Evolutionary conservation across 176 grass and related monocot genomes (phyloP).

Genomic region (Musa troglodytarum): DNA sequence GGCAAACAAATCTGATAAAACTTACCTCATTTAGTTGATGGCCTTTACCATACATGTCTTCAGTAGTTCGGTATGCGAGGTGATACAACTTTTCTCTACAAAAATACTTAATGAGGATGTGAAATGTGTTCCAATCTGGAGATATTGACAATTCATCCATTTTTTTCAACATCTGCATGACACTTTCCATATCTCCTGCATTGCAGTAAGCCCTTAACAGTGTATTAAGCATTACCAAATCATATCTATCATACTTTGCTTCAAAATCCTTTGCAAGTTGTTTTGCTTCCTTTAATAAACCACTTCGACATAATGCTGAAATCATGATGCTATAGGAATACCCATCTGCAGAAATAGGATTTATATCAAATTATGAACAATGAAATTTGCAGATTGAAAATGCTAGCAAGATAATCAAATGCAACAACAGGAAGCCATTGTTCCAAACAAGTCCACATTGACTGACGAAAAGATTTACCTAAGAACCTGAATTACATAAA

Average conservation of each 20-base stretch:
- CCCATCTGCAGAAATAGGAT: constrained; percentile 59
- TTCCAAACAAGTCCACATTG: too few species aligned
- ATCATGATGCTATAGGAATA: constrained; percentile 96
- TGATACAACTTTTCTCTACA: constrained; percentile 74
- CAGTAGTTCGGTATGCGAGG: constrained; percentile 76
- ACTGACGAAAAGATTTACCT: too few species aligned
- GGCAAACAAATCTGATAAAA: not conserved
- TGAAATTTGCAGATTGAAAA: not conserved
- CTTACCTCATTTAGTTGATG: constrained; percentile 86
- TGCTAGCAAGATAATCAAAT: not conserved
- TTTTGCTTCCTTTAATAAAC: constrained; percentile 64
- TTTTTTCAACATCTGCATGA: constrained; percentile 78
- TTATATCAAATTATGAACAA: not conserved
- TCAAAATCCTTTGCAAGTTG: constrained; percentile 87
- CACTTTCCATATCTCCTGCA: constrained; percentile 73
- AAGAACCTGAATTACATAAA: too few species aligned
- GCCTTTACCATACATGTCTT: constrained; percentile 85
- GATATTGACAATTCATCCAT: constrained; percentile 76
- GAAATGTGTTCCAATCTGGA: constrained; percentile 87
- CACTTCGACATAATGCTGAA: constrained; percentile 72
- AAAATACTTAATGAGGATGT: constrained; percentile 91
- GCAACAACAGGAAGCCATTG: too few species aligned
- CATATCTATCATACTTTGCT: constrained; percentile 55
- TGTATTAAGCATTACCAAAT: constrained; percentile 92
- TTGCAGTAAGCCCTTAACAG: constrained; percentile 82